A percentile compares a stretch with the other conserved stretches of the same genome.
Conservation (phyloP, 495 filamentous ascomycete genomes). For the Penicillium coprophilum region DNA sequence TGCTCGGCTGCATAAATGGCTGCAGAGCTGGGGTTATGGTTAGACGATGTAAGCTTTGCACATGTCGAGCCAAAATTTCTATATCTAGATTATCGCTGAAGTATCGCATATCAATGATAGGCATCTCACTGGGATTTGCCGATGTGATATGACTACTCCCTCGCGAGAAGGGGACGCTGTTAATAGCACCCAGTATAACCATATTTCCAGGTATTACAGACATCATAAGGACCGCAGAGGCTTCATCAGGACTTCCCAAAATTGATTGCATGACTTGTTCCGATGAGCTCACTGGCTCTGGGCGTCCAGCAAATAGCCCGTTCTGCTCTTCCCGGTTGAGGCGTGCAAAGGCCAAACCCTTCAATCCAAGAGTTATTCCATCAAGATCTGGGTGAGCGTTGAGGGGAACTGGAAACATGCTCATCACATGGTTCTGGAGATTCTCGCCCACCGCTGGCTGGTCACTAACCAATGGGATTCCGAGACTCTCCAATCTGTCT, state of each 20-base stretch:
- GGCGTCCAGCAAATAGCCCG: no score
- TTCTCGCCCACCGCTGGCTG: conserved; percentile 43
- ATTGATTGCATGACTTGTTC: conserved; percentile 17
- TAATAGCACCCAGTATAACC: conserved; percentile 18
- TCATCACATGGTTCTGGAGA: conserved; percentile 41
- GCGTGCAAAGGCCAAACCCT: conserved; percentile 12
- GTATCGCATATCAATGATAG: conserved; percentile 33
- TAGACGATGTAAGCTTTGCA: conserved; percentile 15
- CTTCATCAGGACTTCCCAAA: conserved; percentile 14
- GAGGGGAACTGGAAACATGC: conserved; percentile 9
- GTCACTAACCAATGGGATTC: conserved; percentile 34
- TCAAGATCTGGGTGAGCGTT: conserved; percentile 5
- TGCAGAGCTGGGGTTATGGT: background rate
- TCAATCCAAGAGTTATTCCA: conserved; percentile 8
- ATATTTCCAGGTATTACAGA: background rate
- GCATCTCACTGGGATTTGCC: conserved; percentile 26
- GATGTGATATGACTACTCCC: conserved; percentile 37
- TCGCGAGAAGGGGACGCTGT: conserved; percentile 36
- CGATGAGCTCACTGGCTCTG: no score
- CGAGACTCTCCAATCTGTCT: conserved; percentile 5
- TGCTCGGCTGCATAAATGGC: conserved; percentile 8
- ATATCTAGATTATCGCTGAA: conserved; percentile 35
- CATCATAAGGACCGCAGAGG: conserved; percentile 13
- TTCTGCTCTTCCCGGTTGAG: conserved; percentile 13
- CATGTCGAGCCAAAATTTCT: conserved; percentile 29